A percentile compares a stretch with the other conserved stretches of the same genome.
phyloP scores from a whole-genome alignment of 805 yeast genomes.

The Candida piceae region DNA sequence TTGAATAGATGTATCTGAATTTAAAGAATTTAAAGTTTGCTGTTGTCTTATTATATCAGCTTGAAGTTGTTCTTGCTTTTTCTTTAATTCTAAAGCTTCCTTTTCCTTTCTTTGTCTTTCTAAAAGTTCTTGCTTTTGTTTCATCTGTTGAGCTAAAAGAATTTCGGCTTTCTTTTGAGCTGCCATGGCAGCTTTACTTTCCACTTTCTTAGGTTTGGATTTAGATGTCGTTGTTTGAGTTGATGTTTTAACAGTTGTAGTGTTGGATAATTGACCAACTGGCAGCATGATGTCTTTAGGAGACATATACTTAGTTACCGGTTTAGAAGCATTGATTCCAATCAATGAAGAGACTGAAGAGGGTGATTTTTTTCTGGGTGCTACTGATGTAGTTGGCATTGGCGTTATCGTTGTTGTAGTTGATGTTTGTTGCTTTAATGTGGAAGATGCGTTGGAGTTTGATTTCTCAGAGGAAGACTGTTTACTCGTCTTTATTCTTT shows the following conservation, averaged over 20 bases:
- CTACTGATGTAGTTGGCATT: not conserved
- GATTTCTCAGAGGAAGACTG: too few relatives aligned
- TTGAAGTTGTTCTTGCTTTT: constrained; percentile 6
- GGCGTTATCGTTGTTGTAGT: too few relatives aligned
- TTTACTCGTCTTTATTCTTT: constrained; percentile 23
- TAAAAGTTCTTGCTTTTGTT: constrained; percentile 14
- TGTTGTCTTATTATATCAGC: constrained; percentile 1
- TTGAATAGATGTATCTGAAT: not conserved
- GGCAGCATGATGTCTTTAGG: constrained; percentile 25
- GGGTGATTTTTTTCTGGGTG: constrained; percentile 1
- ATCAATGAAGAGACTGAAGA: constrained; percentile 3
- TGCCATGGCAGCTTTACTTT: constrained; percentile 15
- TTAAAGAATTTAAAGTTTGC: not conserved
- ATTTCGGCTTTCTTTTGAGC: constrained; percentile 19
- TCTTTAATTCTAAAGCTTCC: constrained; percentile 5
- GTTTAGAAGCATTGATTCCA: constrained; percentile 7
- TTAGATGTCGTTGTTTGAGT: not conserved
- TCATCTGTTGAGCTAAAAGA: constrained; percentile 18
- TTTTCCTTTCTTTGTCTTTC: constrained; percentile 14
- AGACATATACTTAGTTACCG: constrained; percentile 11
- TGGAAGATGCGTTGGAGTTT: too few relatives aligned
- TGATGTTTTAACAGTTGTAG: not conserved
- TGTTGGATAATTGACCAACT: not conserved
- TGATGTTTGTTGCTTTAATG: not conserved
- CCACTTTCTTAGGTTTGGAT: constrained; percentile 11